phyloP scores from a whole-genome alignment of 805 yeast genomes.

The Yarrowia sp. region DNA sequence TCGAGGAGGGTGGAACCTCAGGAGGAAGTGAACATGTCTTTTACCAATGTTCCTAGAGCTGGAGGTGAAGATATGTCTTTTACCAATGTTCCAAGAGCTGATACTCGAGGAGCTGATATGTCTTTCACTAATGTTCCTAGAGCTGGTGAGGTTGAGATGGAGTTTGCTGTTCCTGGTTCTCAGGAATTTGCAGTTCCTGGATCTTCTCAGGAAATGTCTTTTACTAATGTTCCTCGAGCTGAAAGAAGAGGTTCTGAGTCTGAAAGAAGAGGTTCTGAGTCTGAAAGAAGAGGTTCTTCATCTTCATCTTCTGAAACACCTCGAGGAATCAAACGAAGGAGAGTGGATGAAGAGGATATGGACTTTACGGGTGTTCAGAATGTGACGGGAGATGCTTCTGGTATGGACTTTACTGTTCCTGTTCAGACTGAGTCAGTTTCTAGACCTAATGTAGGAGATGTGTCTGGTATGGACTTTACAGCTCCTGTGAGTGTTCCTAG shows the following conservation, averaged over 20 bases:
- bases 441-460: neutral
- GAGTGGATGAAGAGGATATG: neutral
- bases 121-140: slow-evolving; percentile 4
- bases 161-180: too few species aligned
- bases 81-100: neutral
- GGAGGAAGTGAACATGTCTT: neutral
- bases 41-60: neutral
- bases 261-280: too few species aligned
- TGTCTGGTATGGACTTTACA: neutral
- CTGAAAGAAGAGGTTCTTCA: too few species aligned
- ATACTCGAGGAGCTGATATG: neutral
- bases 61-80: neutral
- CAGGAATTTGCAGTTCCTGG: too few species aligned
- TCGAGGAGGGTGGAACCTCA: too few species aligned
- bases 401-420: slow-evolving; percentile 1
- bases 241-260: too few species aligned
- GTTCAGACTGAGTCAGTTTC: too few species aligned
- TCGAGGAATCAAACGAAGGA: neutral
- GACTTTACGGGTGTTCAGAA: neutral
- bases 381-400: neutral
- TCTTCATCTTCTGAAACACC: neutral
- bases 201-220: neutral
- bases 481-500: neutral
- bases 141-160: neutral
- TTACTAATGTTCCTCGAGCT: neutral